Evolutionary conservation across 2,329 filamentous ascomycete genomes (phyloP), one percentile per base, ranked within the genome.

Genomic region (Calcarisporium arbuscula): DNA sequence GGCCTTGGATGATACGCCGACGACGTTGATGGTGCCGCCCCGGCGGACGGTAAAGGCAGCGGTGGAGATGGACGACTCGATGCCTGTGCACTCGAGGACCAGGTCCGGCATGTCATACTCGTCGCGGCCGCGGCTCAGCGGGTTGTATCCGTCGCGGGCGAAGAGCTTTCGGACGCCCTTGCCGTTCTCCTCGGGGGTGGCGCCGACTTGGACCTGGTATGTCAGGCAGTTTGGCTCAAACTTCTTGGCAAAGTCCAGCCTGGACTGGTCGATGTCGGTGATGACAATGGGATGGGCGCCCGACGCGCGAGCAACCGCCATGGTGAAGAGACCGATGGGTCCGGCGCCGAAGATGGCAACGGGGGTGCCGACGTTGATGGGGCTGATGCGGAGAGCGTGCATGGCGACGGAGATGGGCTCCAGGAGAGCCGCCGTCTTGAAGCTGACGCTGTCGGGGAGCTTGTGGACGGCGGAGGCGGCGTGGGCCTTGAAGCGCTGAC

Each of bases 11-110:
- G 77, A 77, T 15, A 82, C 78, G 0, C 79, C 79, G 40, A 83
- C 76, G 2, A 80, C 75, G 58, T 80, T 74, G 15, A 82, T 60
- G 1, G 65, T 65, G 1, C 79, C 79, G 5, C 77, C 77, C 35
- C 74, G 61, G 14, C 76, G 60, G 5, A 67, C 74, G 8, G 67
- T 64, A 41, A 68, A 81, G 6, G 67, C 67, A 2, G 74, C 77
- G 4, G 75, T 78, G 40, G 67, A 62, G 8, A 82, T 64, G 46
- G 74, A 80, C 46, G 67, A 77, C 55, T 83, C 76, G 1, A 81
- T 70, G 0, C 79, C 78, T 0, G 78, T 83, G 44, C 79, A 83
- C 54, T 82, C 79, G 3, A 82, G 61, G 4, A 80, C 70, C 1
- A 70, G 70, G 10, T 70, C 61, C 0, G 78, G 77, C 18, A 74